phyloP scores from a whole-genome alignment of 495 filamentous ascomycete species.

The Tuber melanosporum region DNA sequence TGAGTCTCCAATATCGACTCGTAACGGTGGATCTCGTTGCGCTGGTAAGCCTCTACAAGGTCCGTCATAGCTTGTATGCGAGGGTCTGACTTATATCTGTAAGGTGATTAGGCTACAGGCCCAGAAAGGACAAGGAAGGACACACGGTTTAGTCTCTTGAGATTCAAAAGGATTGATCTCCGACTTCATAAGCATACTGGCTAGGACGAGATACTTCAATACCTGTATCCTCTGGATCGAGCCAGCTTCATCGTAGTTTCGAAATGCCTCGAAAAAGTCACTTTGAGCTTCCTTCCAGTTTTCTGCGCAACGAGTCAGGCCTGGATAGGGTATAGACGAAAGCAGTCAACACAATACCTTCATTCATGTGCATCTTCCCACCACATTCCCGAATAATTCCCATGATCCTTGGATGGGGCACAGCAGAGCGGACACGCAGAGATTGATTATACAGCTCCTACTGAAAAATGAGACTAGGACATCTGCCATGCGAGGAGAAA shows the following conservation, averaged over 20 bases:
- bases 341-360: slow-evolving; percentile 47
- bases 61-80: slow-evolving; percentile 96
- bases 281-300: slow-evolving; percentile 97
- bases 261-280: slow-evolving; percentile 98
- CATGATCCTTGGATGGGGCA: slow-evolving; percentile 98
- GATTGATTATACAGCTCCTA: slow-evolving; percentile 79
- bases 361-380: slow-evolving; percentile 99
- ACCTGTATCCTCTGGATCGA: slow-evolving; percentile 95
- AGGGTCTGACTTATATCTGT: slow-evolving; percentile 77
- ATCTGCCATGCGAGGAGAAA: background rate
- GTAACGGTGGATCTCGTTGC: slow-evolving; percentile 88
- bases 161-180: slow-evolving; percentile 99
- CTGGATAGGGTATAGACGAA: background rate
- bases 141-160: slow-evolving; percentile 86
- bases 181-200: slow-evolving; percentile 98
- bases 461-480: slow-evolving; percentile 6
- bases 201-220: slow-evolving; percentile 90
- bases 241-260: slow-evolving; percentile 97
- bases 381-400: slow-evolving; percentile 97
- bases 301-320: slow-evolving; percentile 48
- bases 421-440: slow-evolving; percentile 82
- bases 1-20: slow-evolving; percentile 81
- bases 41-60: slow-evolving; percentile 91
- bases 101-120: slow-evolving; percentile 6
- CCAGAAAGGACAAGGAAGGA: background rate